Conservation (phyloP, 495 filamentous ascomycete species). For the Penicillium macrosclerotiorum region DNA sequence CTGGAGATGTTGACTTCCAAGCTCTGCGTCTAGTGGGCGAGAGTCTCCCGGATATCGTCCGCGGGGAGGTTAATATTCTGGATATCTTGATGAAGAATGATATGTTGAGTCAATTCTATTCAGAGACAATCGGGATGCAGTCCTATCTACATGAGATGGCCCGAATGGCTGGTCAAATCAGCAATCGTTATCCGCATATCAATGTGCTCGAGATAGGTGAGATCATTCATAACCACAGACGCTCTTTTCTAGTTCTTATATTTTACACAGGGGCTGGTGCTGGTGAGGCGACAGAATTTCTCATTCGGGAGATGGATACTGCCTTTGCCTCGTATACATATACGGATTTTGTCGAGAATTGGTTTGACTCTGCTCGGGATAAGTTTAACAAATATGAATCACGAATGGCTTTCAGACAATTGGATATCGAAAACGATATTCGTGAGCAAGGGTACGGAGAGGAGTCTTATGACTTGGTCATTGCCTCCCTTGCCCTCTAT, state of each 20-base stretch:
- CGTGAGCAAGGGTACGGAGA: conserved; percentile 42
- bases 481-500: conserved; percentile 23
- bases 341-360: conserved; percentile 48
- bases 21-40: conserved; percentile 31
- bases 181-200: conserved; percentile 30
- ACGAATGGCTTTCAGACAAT: conserved; percentile 42
- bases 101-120: conserved; percentile 40
- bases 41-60: conserved; percentile 33
- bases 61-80: conserved; percentile 37
- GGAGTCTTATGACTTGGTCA: conserved; percentile 49
- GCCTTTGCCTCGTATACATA: conserved; percentile 42
- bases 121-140: conserved; percentile 17
- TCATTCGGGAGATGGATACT: conserved; percentile 19
- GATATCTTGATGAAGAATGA: conserved; percentile 41
- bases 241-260: not conserved
- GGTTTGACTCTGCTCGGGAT: conserved; percentile 34
- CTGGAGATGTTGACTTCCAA: conserved; percentile 21
- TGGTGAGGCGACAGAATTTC: conserved; percentile 39
- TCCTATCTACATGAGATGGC: conserved; percentile 15
- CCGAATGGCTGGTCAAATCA: conserved; percentile 29
- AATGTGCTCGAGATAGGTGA: conserved; percentile 38
- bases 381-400: conserved; percentile 14
- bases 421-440: conserved; percentile 42
- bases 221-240: not conserved
- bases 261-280: conserved; percentile 28